Base-by-base conservation (phyloP, 2,329 filamentous ascomycete species). In the Aspergillus pseudoviridinutans region DNA sequence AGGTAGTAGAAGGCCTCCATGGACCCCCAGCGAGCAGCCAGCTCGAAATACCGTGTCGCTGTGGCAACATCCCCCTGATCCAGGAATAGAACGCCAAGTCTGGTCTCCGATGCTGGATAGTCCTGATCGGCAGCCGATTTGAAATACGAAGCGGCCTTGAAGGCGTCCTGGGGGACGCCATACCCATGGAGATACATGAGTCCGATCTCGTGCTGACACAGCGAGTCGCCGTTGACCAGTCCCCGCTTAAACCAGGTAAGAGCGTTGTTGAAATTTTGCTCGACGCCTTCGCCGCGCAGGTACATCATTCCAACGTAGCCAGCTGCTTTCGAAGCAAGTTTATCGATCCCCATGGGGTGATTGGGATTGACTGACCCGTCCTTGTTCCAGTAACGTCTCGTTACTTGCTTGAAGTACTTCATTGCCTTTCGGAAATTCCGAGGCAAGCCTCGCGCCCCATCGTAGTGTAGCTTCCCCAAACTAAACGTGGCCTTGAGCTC, bases 1-100 rank as follows among this genome's bases (percentile, higher is more conserved):
- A 97, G 84, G 71, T 96, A 96, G 76, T 96, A 97, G 70, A 90
- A 91, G 0, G 92, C 90, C 74, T 96, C 92, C 60, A 96, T 89
- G 68, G 92, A 89, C 14, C 88, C 88, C 70, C 91, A 91, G 25
- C 90, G 82, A 44, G 88, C 88, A 4, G 92, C 92, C 50, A 93
- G 81, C 68, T 96, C 92, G 66, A 97, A 96, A 72, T 95, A 96
- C 64, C 88, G 87, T 58, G 87, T 89, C 2, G 92, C 92, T 0
- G 87, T 87, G 4, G 82, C 78, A n/a, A 94, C 78, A 65, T 96
- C 91, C 20, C 91, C 92, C 71, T 95, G 91, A 65, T 96, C 92
- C 6, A 97, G 82, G 71, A 95, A 94, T 1, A 97, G 80, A 10
- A 87, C 85, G 1, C 92, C 92, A 54, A 96, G 82, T 59, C 91